These are phyloP conservation scores for Amanita thiersii DNA, from an alignment of 768 basidiomycete genomes.

Conservation along the genomic window DNA sequence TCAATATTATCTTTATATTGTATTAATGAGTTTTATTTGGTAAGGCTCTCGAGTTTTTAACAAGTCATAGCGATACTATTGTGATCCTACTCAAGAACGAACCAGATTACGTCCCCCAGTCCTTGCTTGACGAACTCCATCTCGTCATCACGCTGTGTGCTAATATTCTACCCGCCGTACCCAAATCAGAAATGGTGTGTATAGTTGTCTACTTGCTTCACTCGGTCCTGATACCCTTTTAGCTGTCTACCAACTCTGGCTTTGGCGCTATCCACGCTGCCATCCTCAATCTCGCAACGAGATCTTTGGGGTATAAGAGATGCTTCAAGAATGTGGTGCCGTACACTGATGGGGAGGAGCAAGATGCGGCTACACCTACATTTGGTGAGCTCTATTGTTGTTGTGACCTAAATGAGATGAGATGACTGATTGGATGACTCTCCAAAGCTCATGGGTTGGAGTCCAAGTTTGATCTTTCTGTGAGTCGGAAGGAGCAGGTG, in stretches of 20 bases:
- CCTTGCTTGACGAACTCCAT: constrained; percentile 72
- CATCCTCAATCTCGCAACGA: constrained; percentile 66
- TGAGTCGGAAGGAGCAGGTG: constrained; percentile 46
- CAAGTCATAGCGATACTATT: constrained; percentile 77
- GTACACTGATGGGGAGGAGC: constrained; percentile 57
- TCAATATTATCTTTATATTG: not conserved
- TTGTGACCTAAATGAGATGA: not conserved
- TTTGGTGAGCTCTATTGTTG: constrained; percentile 34
- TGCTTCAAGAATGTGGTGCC: constrained; percentile 55
- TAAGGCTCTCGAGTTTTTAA: constrained; percentile 75
- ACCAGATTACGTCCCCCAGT: constrained; percentile 48
- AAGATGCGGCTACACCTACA: constrained; percentile 43
- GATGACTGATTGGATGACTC: constrained; percentile 2
- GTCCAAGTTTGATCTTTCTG: constrained; percentile 51
- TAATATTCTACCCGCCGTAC: constrained; percentile 60
- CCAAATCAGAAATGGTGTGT: constrained; percentile 73
- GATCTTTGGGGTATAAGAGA: constrained; percentile 51
- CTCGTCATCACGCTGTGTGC: constrained; percentile 69
- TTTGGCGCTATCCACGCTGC: constrained; percentile 84
- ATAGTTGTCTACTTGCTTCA: not conserved
- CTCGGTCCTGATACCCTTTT: constrained; percentile 3
- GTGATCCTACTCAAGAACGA: constrained; percentile 77
- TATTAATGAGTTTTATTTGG: constrained; percentile 1
- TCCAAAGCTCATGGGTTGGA: constrained; percentile 48
- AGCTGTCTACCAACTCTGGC: constrained; percentile 61